Percentiles rank a stretch among this genome's conserved stretches.
These are phyloP conservation scores for Backusella tarrabulga DNA, from an alignment of 192 early-diverging fungal genomes.

Conservation along the genomic window DNA sequence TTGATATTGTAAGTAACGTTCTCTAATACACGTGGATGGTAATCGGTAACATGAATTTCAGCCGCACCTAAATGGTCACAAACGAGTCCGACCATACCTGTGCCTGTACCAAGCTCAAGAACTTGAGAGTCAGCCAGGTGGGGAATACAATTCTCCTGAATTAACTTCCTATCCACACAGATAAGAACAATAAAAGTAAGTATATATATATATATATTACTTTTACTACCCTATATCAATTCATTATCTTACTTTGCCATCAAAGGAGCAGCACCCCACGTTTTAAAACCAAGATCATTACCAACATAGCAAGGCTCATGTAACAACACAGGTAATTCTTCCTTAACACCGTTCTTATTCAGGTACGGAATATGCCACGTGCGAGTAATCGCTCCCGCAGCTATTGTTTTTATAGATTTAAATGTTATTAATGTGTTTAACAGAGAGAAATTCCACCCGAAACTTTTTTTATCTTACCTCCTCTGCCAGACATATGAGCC, in stretches of 20 bases:
- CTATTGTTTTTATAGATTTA: not conserved
- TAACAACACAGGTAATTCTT: slow-evolving; percentile 22
- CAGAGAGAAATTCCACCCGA: not conserved
- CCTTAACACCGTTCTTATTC: slow-evolving; percentile 6
- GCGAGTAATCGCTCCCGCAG: slow-evolving; percentile 36
- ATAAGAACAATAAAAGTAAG: not conserved
- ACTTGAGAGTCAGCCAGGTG: slow-evolving; percentile 30
- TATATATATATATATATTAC: too few species aligned
- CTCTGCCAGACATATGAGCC: slow-evolving; percentile 40
- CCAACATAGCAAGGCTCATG: slow-evolving; percentile 52
- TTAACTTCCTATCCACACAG: slow-evolving; percentile 20
- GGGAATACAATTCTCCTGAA: slow-evolving; percentile 28
- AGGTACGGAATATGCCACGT: slow-evolving; percentile 37
- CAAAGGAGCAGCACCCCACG: slow-evolving; percentile 53
- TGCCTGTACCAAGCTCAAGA: slow-evolving; percentile 55
- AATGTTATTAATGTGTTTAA: not conserved
- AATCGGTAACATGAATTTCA: slow-evolving; percentile 45
- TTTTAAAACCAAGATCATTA: slow-evolving; percentile 56
- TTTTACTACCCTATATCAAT: not conserved
- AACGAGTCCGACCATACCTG: slow-evolving; percentile 49
- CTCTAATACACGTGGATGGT: slow-evolving; percentile 49
- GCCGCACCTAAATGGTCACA: slow-evolving; percentile 43
- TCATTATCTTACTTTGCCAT: slow-evolving; percentile 47
- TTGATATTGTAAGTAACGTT: slow-evolving; percentile 43
- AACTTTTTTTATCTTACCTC: slow-evolving; percentile 18